These are phyloP conservation scores for Mycena haematopus DNA, from an alignment of 768 basidiomycete genomes.

Conservation along the genomic window DNA sequence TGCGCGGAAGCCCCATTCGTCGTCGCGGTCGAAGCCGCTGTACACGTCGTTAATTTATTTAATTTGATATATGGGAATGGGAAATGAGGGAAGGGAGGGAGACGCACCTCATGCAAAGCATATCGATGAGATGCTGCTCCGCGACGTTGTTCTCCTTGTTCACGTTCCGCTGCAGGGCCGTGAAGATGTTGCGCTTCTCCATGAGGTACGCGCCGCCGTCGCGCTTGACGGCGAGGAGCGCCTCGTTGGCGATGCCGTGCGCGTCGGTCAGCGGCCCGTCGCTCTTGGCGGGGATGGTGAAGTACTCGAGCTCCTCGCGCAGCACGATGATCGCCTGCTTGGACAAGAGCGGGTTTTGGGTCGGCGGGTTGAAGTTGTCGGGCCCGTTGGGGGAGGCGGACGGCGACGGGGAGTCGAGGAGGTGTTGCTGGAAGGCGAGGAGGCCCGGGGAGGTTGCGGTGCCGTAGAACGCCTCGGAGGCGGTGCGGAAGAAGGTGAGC, in stretches of 20 bases:
- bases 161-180: slow-evolving; percentile 96
- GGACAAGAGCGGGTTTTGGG: slow-evolving; percentile 91
- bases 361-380: slow-evolving; percentile 59
- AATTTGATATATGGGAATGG: too few species aligned
- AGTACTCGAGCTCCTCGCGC: slow-evolving; percentile 97
- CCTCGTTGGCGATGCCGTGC: slow-evolving; percentile 80
- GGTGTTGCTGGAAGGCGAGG: slow-evolving; percentile 78
- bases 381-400: slow-evolving; percentile 2
- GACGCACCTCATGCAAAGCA: slow-evolving; percentile 99
- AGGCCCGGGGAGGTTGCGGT: slow-evolving; percentile 74
- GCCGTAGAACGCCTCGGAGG: slow-evolving; percentile 93
- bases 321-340: slow-evolving; percentile 99
- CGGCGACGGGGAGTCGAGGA: slow-evolving; percentile 69
- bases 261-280: slow-evolving; percentile 67
- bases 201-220: slow-evolving; percentile 88
- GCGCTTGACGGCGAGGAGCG: slow-evolving; percentile 81
- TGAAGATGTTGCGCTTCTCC: slow-evolving; percentile 92
- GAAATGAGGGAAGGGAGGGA: not conserved
- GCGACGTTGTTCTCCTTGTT: slow-evolving; percentile 99
- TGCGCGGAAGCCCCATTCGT: slow-evolving; percentile 97
- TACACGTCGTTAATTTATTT: not conserved
- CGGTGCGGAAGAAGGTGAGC: slow-evolving; percentile 87
- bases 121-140: slow-evolving; percentile 99
- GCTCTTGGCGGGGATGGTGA: slow-evolving; percentile 84
- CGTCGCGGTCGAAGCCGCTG: slow-evolving; percentile 97